Base-by-base conservation (phyloP, 176 grass and related monocot genomes). In the Metroxylon sagu region DNA sequence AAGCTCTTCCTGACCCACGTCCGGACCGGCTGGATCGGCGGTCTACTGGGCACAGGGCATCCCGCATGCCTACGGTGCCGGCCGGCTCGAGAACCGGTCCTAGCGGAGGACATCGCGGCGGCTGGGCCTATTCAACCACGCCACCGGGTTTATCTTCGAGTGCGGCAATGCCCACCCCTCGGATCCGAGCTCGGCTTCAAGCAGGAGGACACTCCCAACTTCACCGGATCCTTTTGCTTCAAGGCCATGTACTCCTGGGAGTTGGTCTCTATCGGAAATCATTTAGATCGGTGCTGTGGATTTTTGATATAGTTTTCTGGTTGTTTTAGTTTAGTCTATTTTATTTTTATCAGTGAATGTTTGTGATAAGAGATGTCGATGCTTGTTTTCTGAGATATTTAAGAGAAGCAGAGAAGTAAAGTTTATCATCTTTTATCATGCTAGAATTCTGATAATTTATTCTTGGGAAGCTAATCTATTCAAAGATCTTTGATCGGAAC, bases 131-230 rank as follows among this genome's bases (percentile, higher is more conserved):
- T 28, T 66, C 23, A 66, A 66, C 49, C 53, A 66, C 16, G 64
- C 64, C 25, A 66, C 49, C 49, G 64, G 64, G 10, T 66, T 48
- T 25, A 53, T 53, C 64, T 66, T 66, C 50, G 64, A 66, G 49
- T 66, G 52, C 50, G 64, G 52, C 16, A 26, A 6, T 25, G 16
- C 23, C 25, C 63, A 66, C 25, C 63, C 25, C 63, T 66, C 16
- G 49, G 63, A 23, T 66, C 63, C 49, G 63, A 49, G 10, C 14
- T 66, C 25, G 63, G 63, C 5, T 66, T 66, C 63, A 23, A 52
- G 49, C 49, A 66, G 63, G 63, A 26, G 48, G 63, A 66, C 63
- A 66, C 21, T 19, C 63, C 63, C 15, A 66, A 66, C 63, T 66
- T 66, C 49, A 48, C 49, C 16, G 63, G 63, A 14, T 66, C 63